Conservation (phyloP, 1,139 yeast species). For the Candida frijolesensis region DNA sequence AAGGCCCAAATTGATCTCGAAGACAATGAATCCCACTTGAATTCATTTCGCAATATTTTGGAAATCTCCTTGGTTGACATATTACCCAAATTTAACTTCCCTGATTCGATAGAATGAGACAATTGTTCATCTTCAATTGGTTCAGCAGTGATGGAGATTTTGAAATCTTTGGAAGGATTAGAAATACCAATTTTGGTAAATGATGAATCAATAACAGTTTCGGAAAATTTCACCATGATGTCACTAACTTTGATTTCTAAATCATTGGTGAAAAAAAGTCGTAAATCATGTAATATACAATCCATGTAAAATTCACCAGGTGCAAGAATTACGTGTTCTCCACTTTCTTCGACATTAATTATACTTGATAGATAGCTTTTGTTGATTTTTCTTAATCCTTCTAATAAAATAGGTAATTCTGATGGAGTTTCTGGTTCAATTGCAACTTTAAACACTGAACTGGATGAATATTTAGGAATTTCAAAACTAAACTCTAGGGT, state of each 20-base stretch:
- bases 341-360: constrained; percentile 81
- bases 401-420: constrained; percentile 72
- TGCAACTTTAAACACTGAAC: constrained; percentile 77
- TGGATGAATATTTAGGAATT: constrained; percentile 46
- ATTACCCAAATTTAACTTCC: constrained; percentile 41
- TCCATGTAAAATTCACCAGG: constrained; percentile 91
- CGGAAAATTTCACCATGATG: constrained; percentile 80
- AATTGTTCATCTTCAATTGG: constrained; percentile 60
- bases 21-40: constrained; percentile 82
- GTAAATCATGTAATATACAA: constrained; percentile 75
- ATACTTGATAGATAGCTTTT: constrained; percentile 67
- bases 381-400: constrained; percentile 64
- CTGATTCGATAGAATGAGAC: constrained; percentile 58
- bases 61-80: constrained; percentile 45
- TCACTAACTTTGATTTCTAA: constrained; percentile 82
- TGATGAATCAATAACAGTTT: constrained; percentile 71
- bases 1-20: constrained; percentile 83
- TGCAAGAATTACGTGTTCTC: constrained; percentile 80
- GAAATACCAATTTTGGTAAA: constrained; percentile 61
- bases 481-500: constrained; percentile 29
- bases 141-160: constrained; percentile 75
- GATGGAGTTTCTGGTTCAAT: constrained; percentile 81
- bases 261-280: constrained; percentile 57
- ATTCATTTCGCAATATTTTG: constrained; percentile 55
- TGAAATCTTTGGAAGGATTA: constrained; percentile 56